Base-by-base conservation (phyloP, 2,329 filamentous ascomycete genomes). In the Stagonosporopsis tanaceti region DNA sequence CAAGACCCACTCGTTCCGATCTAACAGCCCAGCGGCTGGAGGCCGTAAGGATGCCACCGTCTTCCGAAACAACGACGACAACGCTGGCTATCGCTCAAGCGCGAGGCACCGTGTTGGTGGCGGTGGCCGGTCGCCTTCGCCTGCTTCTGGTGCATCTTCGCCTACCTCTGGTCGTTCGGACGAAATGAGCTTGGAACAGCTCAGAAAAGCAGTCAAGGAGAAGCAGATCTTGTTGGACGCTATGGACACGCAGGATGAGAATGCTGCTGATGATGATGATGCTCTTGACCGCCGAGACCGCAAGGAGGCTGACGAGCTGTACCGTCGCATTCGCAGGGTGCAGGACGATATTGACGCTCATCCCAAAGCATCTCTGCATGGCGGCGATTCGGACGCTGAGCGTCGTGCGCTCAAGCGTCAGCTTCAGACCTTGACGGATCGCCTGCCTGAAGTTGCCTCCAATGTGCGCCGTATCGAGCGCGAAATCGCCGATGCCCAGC, bases 341-440 rank as follows among this genome's bases (percentile, higher is more conserved):
- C 95, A 99, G 73, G 92, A 96, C 69, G 95, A 99, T 66, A 97
- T 99, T 65, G 94, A 98, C 73, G 85, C 84, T 22, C 93, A 99
- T 73, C 94, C 95, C 0, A 91, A 95, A 76, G 86, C 91, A 24
- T 87, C 86, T 6, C 40, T 71, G 22, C 67, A 70, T 47, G 70
- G 72, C 50, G 84, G 89, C 7, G 92, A 97, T 75, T 94, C 91
- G 0, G 92, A 95, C 51, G 93, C 94, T 6, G 95, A 99, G 77
- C 86, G 92, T 53, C 87, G 95, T 59, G 82, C 91, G 14, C 80
- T 99, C 61, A 94, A 93, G 75, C 90, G 95, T 50, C 93, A 98
- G 76, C 84, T 99, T 35, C 94, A 97, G 73, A 88, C 86, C 46
- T 82, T 96, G 61, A 93, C 92, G 4, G 95, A 99, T 76, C 92